These are phyloP conservation scores for Magnaporthiopsis incrustans DNA, from an alignment of 2,329 filamentous ascomycete genomes.

Conservation along the genomic window DNA sequence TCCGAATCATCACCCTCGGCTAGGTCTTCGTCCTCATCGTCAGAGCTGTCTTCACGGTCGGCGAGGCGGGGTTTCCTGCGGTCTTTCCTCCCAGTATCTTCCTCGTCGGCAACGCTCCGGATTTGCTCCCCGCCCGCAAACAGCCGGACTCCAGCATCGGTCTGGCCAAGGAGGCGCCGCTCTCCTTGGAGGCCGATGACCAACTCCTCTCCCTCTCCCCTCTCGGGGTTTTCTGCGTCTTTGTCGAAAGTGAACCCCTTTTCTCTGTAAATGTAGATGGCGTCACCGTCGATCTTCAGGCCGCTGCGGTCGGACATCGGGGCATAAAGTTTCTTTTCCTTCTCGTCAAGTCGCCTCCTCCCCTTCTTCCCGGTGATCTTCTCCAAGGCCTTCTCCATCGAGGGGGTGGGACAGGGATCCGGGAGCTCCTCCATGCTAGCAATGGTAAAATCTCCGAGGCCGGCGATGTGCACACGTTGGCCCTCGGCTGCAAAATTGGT, in stretches of 20 bases:
- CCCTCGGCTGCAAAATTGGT: conserved; percentile 82
- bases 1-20: conserved; percentile 45
- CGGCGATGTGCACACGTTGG: conserved; percentile 85
- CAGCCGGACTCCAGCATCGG: conserved; percentile 72
- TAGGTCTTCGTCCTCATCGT: conserved; percentile 40
- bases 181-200: conserved; percentile 84
- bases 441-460: conserved; percentile 81
- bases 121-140: conserved; percentile 73
- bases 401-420: conserved; percentile 91
- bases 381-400: conserved; percentile 77
- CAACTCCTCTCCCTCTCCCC: conserved; percentile 91
- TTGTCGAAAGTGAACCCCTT: conserved; percentile 69
- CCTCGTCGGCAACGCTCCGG: conserved; percentile 46
- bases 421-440: conserved; percentile 78
- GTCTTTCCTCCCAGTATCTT: conserved; percentile 54
- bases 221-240: conserved; percentile 59
- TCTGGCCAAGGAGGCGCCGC: conserved; percentile 72
- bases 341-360: conserved; percentile 78
- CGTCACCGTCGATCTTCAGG: conserved; percentile 92
- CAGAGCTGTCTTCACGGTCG: conserved; percentile 49
- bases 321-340: conserved; percentile 92
- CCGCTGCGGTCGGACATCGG: conserved; percentile 98
- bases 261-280: conserved; percentile 75
- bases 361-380: conserved; percentile 78
- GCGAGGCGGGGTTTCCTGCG: conserved; percentile 50